Evolutionary conservation across 2,329 filamentous ascomycete genomes (phyloP).

Genomic region (Cadophora luteo-olivacea): DNA sequence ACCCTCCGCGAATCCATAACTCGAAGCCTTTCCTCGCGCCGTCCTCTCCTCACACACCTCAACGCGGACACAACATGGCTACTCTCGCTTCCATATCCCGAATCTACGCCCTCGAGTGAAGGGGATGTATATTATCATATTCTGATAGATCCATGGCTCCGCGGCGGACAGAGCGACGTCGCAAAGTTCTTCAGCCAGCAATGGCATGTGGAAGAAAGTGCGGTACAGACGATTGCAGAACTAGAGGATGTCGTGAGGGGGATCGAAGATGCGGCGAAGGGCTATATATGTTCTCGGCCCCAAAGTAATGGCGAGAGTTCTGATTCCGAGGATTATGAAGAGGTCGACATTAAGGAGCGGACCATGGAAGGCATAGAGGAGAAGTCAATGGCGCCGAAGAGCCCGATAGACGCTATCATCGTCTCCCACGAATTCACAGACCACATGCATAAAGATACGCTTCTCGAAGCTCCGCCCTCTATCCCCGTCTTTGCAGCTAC

Average conservation of each 20-base stretch:
- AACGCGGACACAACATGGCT: constrained; percentile 74
- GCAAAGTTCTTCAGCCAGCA: constrained; percentile 70
- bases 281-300: constrained; percentile 21
- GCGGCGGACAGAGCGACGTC: constrained; percentile 67
- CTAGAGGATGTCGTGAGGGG: constrained; percentile 58
- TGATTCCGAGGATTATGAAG: background rate
- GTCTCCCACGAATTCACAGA: constrained; percentile 73
- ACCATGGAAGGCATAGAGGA: constrained; percentile 3
- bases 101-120: background rate
- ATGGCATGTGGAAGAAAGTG: constrained; percentile 63
- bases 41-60: constrained; percentile 66
- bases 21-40: constrained; percentile 40
- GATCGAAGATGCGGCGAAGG: constrained; percentile 49
- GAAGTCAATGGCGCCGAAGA: constrained; percentile 31
- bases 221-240: constrained; percentile 60
- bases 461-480: constrained; percentile 58
- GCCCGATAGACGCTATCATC: constrained; percentile 62
- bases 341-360: constrained; percentile 26
- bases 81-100: constrained; percentile 65
- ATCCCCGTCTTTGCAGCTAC: constrained; percentile 66
- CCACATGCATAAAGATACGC: constrained; percentile 66
- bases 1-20: constrained; percentile 32
- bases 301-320: background rate
- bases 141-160: constrained; percentile 70
- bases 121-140: constrained; percentile 62